A percentile compares a stretch with the other conserved stretches of the same genome.
Evolutionary conservation across 1,139 yeast genomes (phyloP).

Genomic region (Scheffersomyces parashehatae): DNA sequence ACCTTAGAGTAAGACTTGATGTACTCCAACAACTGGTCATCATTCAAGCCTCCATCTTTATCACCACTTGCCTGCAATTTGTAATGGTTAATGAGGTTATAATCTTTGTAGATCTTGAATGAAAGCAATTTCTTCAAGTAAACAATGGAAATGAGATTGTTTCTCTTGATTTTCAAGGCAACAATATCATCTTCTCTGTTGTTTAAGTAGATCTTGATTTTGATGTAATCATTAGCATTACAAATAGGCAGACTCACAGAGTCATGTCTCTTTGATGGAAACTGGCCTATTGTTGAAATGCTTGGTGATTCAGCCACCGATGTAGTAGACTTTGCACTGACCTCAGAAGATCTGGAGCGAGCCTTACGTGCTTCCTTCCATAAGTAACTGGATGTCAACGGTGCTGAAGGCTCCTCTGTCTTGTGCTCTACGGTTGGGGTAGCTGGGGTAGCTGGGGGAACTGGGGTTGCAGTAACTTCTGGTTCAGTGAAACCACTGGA

Average conservation of each 20-base stretch:
- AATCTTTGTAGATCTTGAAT: slow-evolving; percentile 36
- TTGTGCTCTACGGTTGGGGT: slow-evolving; percentile 20
- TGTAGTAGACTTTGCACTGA: background rate
- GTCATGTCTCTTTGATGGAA: slow-evolving; percentile 2
- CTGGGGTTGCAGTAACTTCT: slow-evolving; percentile 3
- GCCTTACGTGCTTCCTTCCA: slow-evolving; percentile 1
- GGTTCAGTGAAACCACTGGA: background rate
- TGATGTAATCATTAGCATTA: slow-evolving; percentile 21
- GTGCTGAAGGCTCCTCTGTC: background rate
- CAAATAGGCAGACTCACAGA: slow-evolving; percentile 1
- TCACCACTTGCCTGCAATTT: slow-evolving; percentile 18
- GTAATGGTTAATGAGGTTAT: slow-evolving; percentile 31
- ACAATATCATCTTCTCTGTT: slow-evolving; percentile 35
- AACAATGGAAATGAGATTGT: slow-evolving; percentile 27
- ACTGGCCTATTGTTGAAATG: background rate
- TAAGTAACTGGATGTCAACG: background rate
- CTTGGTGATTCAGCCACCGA: background rate
- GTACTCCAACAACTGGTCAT: slow-evolving; percentile 22
- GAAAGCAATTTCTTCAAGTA: slow-evolving; percentile 34
- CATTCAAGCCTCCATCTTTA: slow-evolving; percentile 9
- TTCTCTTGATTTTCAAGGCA: slow-evolving; percentile 27
- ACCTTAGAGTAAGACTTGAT: slow-evolving; percentile 28
- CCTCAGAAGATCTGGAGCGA: background rate
- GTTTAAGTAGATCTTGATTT: slow-evolving; percentile 32
- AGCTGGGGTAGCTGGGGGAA: slow-evolving; percentile 26